Base-by-base conservation (phyloP, 1,284 basidiomycete genomes). In the Marasmius tenuissimus region DNA sequence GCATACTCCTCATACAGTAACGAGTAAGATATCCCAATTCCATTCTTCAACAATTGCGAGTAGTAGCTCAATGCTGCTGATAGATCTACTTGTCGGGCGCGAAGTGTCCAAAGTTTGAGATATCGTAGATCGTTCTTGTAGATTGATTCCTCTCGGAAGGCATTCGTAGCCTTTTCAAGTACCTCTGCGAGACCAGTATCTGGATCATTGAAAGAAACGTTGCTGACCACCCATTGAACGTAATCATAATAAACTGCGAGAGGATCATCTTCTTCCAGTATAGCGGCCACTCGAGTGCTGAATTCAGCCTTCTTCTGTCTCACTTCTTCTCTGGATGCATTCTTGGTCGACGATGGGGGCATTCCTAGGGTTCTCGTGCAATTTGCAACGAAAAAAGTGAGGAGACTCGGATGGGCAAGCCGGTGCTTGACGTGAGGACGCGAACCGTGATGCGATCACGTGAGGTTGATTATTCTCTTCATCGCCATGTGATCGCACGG, bases 111-210 rank as follows among this genome's bases (percentile, higher is more conserved):
- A 37, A 97, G 76, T 73, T 91, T 92, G 54, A 98, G 82, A 74
- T 98, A 97, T 45, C 96, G 85, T 59, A 92, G 76, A 77, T 98
- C 96, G 65, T 89, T 88, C 69, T 87, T 87, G 76, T 97, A 98
- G 34, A 88, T 79, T 38, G 84, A 79, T 69, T 96, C 93, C 33
- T 86, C 83, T 63, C 91, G 86, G 73, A 98, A 97, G 57, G 86
- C 84, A 22, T 89, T 79, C 0, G 91, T 93, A 0, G 88, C 86
- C 65, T 88, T 85, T 67, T 95, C 92, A 0, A 96, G 78, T 34
- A 78, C 67, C 39, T 75, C 73, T 20, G 67, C 54, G 12, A 81
- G 71, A 7, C 77, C 78, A 16, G 77, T 79, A 38, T 68, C 70
- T 14, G 75, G 71, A 65, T 78, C 71, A 58, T 70, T 68, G 61